Base-by-base conservation (phyloP, 78 protist genomes). In the Carpediemonas membranifera region DNA sequence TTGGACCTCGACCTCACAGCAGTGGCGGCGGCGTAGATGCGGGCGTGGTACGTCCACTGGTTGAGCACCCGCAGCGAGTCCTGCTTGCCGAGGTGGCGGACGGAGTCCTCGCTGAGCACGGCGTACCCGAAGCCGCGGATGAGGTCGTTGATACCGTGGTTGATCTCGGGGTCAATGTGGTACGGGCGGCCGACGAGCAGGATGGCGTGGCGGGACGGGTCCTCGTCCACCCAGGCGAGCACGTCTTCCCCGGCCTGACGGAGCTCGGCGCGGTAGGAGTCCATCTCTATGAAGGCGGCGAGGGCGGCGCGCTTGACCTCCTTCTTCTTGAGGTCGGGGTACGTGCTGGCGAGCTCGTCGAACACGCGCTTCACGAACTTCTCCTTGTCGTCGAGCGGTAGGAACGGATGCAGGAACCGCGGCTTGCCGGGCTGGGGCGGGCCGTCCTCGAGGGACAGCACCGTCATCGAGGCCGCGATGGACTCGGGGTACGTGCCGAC, bases 91-190 rank as follows among this genome's bases (percentile, higher is more conserved):
- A 68, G 50, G 51, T 25, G 63, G 31, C 54, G 28, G 33, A 66
- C 47, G 36, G 68, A 39, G 30, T 68, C 74, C 28, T 52, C 63
- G 5, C 24, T 9, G 51, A 66, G 53, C 41, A 66, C 71, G 31
- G 55, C 47, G 33, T 52, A 66, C 7, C 71, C 71, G 33, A 19
- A 52, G 5, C 53, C 31, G 25, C 11, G 36, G 65, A 31, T 61
- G 51, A 68, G 37, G 16, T 60, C 33, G 33, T 2, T 9, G 41
- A 68, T 68, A 14, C 74, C 74, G 61, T 68, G 74, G n/a, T 41
- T 55, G 65, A 68, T 55, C 24, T 52, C 74, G 44, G 74, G 63
- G 62, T 68, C 74, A 57, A 68, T 18, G 36, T 70, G 74, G 44
- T 70, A 70, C 25, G 74, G 74, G 30, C 68, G 5, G 18, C 74